Evolutionary conservation across 23 red algal genomes (phyloP).

Genomic region (Gracilariopsis chorda): DNA sequence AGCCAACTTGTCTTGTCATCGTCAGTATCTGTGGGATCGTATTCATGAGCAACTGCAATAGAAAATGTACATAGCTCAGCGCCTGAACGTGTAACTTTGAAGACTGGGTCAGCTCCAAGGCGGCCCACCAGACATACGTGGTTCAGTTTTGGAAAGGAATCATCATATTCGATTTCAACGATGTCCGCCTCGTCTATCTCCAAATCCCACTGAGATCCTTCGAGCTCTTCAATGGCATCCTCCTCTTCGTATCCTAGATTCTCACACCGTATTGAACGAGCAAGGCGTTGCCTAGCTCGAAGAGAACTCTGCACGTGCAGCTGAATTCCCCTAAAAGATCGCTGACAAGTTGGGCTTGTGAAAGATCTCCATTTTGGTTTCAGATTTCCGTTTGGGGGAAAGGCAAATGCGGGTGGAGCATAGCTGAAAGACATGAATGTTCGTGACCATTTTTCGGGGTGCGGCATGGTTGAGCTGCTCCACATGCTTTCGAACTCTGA

Average conservation of each 20-base stretch:
- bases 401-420: too few relatives aligned
- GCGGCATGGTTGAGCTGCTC: too few relatives aligned
- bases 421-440: too few relatives aligned
- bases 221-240: background rate
- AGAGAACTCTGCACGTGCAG: too few relatives aligned
- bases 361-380: too few relatives aligned
- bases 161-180: background rate
- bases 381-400: too few relatives aligned
- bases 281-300: background rate
- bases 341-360: too few relatives aligned
- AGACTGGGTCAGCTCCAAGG: conserved; percentile 15
- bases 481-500: too few relatives aligned
- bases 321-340: too few relatives aligned
- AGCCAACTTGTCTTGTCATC: conserved; percentile 53
- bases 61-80: conserved; percentile 28
- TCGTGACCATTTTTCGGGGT: too few relatives aligned
- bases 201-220: background rate
- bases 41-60: conserved; percentile 29
- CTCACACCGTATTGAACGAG: background rate
- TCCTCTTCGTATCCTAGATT: background rate
- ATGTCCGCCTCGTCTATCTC: background rate
- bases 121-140: conserved; percentile 16
- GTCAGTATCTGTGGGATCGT: conserved; percentile 31
- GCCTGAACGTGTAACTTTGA: background rate
- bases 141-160: conserved; percentile 15